Evolutionary conservation across 2,329 filamentous ascomycete species (phyloP).

Genomic region (Epichloe aotearoae): DNA sequence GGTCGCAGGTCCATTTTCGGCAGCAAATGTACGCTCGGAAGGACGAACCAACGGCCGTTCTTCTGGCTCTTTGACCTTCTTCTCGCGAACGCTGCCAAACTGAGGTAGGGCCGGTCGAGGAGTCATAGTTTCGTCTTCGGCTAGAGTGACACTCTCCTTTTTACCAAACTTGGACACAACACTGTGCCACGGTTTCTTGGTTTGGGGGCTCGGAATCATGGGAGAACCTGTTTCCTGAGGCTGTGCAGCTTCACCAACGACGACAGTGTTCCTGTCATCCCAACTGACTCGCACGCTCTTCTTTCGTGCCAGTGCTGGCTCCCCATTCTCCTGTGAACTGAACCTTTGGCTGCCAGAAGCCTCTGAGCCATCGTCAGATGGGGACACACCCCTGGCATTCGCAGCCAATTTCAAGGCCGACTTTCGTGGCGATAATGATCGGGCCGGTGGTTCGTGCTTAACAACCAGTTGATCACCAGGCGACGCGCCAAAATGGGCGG

Average conservation of each 20-base stretch:
- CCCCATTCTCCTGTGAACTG: conserved; percentile 20
- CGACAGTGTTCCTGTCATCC: conserved; percentile 48
- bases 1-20: conserved; percentile 1
- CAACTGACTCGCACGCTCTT: conserved; percentile 68
- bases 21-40: conserved; percentile 21
- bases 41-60: conserved; percentile 48
- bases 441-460: conserved; percentile 54
- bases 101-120: conserved; percentile 61
- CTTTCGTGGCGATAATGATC: conserved; percentile 64
- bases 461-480: conserved; percentile 38
- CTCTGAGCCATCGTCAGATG: conserved; percentile 36
- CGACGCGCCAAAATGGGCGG: conserved; percentile 51
- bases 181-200: conserved; percentile 37
- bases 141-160: conserved; percentile 33
- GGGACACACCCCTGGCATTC: conserved; percentile 35
- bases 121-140: conserved; percentile 59
- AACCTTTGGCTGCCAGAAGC: conserved; percentile 19
- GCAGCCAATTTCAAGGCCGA: conserved; percentile 57
- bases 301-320: conserved; percentile 33
- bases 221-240: conserved; percentile 26
- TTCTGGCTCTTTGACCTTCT: conserved; percentile 37
- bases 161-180: conserved; percentile 34
- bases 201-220: conserved; percentile 21
- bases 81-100: conserved; percentile 61
- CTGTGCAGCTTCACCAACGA: conserved; percentile 35